Evolutionary conservation across 441 rosid species (phyloP), one percentile per base, ranked within the genome.

Genomic region (Gossypium schwendimanii): DNA sequence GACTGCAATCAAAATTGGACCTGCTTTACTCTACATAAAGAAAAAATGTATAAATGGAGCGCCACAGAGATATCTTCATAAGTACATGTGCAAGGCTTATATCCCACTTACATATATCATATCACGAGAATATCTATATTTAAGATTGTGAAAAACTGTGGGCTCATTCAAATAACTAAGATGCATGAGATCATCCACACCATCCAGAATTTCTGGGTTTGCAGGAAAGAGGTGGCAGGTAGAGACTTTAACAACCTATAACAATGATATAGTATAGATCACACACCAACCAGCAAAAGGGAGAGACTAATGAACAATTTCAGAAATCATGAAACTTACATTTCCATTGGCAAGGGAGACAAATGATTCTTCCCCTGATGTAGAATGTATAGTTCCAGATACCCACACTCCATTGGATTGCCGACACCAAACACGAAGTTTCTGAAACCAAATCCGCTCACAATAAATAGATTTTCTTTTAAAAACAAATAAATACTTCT

Each of bases 101-200:
- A 60, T 39, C 55, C 66, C 63, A 80, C 99, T 87, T 81, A 96
- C 99, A 89, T 96, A 96, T 70, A 96, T 86, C 79, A 81, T 72
- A 71, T 93, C 93, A 80, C 63, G 84, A n/a, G 85, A 81, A 79
- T 83, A 93, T 86, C 97, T 87, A 85, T 77, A 78, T 71, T 79
- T 83, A 26, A 96, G 85, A 78, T 96, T 96, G 86, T 93, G 82
- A 75, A 96, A 87, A 75, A 93, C 94, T 2, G 99, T 88, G 21
- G 97, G 99, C 75, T 93, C 99, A 71, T 96, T 96, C 84, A 96
- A 76, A 88, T 88, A 96, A 83, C 94, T 91, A 79, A 96, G 99
- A 79, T 88, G 97, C 78, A 87, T 83, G 74, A 93, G 98, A 81
- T 96, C 96, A 81, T 89, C 93, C 73, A 87, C 97, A 53, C 96